Base-by-base conservation (phyloP, 345 rosid species). In the Viola odorata region DNA sequence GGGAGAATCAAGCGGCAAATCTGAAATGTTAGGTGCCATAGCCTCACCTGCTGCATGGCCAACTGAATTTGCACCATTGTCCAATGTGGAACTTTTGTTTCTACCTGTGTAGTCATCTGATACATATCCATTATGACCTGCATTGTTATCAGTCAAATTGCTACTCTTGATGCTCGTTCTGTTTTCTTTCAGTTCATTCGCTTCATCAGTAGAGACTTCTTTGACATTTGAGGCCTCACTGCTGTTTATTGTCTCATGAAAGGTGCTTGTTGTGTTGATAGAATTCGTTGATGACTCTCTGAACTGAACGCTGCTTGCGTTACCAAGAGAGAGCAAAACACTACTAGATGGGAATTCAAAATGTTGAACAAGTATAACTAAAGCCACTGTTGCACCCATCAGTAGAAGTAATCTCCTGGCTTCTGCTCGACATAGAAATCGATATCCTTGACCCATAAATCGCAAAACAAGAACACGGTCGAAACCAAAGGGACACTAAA, bases 341-440 rank as follows among this genome's bases (percentile, higher is more conserved):
- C 72, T 77, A 45, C 75, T 81, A 41, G 74, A 76, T 0, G 84
- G 90, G 45, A 87, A 79, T 61, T 84, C 89, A 51, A 84, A 37
- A 69, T 62, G 82, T 36, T 84, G 97, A 73, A 84, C 65, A 16
- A 68, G 37, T 37, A 73, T 32, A 57, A 84, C 38, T 16, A 78
- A 44, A 8, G 69, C 60, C 71, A 84, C 65, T 15, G 67, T 65
- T 1, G 68, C 10, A 62, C 67, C 84, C 64, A 68, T 54, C 37
- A 80, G 62, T 75, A 81, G 69, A 42, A 85, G 66, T 63, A 75
- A 62, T 71, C 61, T 84, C 83, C 78, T 80, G 37, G 76, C 72
- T 32, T 79, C 78, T 40, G 69, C 62, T 8, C 51, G 79, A 68
- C 81, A 75, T 50, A 66, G 49, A 53, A 66, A 73, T 68, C 69